A percentile compares a stretch with the other conserved stretches of the same genome.
phyloP scores from a whole-genome alignment of 2,329 filamentous ascomycete genomes.

The Nannizzia gypsea region DNA sequence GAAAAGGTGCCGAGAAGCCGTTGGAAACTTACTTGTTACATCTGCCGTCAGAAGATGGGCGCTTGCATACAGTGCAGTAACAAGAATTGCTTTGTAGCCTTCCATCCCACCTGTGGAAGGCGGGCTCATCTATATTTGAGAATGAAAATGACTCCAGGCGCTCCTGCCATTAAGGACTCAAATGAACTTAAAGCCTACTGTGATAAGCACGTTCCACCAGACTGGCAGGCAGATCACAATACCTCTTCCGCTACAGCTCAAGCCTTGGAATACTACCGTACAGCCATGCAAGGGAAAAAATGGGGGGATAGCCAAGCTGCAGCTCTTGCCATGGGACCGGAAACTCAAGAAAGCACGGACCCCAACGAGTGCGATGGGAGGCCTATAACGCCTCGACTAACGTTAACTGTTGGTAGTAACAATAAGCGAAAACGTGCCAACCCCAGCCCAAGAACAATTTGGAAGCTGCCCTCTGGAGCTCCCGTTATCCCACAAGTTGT shows the following conservation, averaged over 20 bases:
- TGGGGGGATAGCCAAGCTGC: slow-evolving; percentile 87
- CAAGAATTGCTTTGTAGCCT: slow-evolving; percentile 92
- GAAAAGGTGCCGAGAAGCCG: slow-evolving; percentile 92
- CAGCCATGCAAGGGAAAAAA: slow-evolving; percentile 73
- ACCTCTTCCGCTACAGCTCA: slow-evolving; percentile 69
- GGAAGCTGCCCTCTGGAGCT: slow-evolving; percentile 89
- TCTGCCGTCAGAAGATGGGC: slow-evolving; percentile 94
- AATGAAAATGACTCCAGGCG: slow-evolving; percentile 87
- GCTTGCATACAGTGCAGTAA: slow-evolving; percentile 97
- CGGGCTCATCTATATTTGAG: slow-evolving; percentile 78
- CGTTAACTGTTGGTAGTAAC: slow-evolving; percentile 44
- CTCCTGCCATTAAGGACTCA: slow-evolving; percentile 63
- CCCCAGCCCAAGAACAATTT: slow-evolving; percentile 53
- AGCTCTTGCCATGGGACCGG: slow-evolving; percentile 62
- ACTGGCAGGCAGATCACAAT: slow-evolving; percentile 77
- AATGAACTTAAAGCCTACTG: slow-evolving; percentile 89
- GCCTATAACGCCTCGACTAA: slow-evolving; percentile 37
- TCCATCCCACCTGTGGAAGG: slow-evolving; percentile 91
- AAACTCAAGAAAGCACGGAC: slow-evolving; percentile 46
- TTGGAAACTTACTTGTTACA: slow-evolving; percentile 91
- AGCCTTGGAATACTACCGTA: slow-evolving; percentile 79
- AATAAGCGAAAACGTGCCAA: slow-evolving; percentile 45
- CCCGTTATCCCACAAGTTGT: slow-evolving; percentile 86
- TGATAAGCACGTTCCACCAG: slow-evolving; percentile 81
- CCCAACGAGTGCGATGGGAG: slow-evolving; percentile 35